Evolutionary conservation across 179 eudicot genomes (phyloP), one percentile per base, ranked within the genome.

Genomic region (Gypsophila paniculata): DNA sequence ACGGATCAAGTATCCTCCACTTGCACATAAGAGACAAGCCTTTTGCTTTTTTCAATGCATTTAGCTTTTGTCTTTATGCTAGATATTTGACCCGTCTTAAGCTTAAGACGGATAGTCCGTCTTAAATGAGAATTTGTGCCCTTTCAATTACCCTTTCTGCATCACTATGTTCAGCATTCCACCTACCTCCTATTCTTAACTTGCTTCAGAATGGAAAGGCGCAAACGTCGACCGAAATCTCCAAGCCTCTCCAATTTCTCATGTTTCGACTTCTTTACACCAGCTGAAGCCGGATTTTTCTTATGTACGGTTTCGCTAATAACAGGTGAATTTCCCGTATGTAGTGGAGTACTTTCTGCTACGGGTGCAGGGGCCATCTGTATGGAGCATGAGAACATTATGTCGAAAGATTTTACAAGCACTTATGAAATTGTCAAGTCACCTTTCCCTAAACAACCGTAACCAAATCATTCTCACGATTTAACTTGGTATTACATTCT

Each of bases 171-270:
- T 42, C 6, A 42, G 46, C 46, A 42, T 42, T 42, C 46, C 52
- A 14, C 57, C 42, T 86, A 74, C 77, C 86, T 87, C 78, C 78
- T 75, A 70, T 82, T 87, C 55, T 74, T 83, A 68, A 82, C 87
- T 73, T 82, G 83, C 78, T 78, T 87, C 59, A 83, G 75, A 67
- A 91, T 81, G 84, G 87, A 81, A 76, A 74, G 85, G 15, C 96
- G 90, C 60, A 91, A 42, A n/a, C 91, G 90, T 77, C 84, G 90
- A 70, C 90, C 78, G 15, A 91, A 69, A 76, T 86, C 87, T 55
- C 86, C 96, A 34, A 86, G 82, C 74, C 82, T 90, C 72, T 83
- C 89, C 17, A 83, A 81, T 68, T 77, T 89, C 57, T 85, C 90
- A 10, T 79, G 78, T 75, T 76, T 86, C 44, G 86, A 73, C 73